These are phyloP conservation scores for Candida germanica DNA, from an alignment of 805 yeast species.

Conservation along the genomic window DNA sequence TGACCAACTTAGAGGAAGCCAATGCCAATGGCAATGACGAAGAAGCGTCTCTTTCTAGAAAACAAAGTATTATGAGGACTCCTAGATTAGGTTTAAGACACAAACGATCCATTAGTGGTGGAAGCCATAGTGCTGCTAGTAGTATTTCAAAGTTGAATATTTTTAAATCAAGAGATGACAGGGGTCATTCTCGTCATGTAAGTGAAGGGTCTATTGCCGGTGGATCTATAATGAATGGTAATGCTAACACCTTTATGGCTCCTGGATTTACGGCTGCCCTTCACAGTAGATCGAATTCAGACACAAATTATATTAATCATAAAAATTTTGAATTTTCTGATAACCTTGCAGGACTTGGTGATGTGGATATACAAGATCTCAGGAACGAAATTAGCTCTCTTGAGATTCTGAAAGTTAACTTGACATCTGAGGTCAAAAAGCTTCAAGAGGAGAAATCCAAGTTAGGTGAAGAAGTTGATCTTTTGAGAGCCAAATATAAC, in stretches of 20 bases:
- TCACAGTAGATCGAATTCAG: slow-evolving; percentile 9
- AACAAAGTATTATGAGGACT: slow-evolving; percentile 27
- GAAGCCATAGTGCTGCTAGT: slow-evolving; percentile 19
- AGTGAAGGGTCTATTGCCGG: slow-evolving; percentile 35
- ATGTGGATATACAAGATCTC: slow-evolving; percentile 11
- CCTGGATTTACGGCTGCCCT: slow-evolving; percentile 40
- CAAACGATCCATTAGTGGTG: slow-evolving; percentile 40
- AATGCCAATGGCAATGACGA: slow-evolving; percentile 10
- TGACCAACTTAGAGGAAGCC: slow-evolving; percentile 33
- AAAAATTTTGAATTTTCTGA: slow-evolving; percentile 8
- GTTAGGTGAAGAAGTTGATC: slow-evolving; percentile 10
- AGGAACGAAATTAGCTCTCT: slow-evolving; percentile 41
- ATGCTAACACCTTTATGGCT: slow-evolving; percentile 30
- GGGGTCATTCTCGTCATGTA: slow-evolving; percentile 36
- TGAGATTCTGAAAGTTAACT: slow-evolving; percentile 13
- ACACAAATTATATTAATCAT: slow-evolving; percentile 8
- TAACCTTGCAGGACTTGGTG: slow-evolving; percentile 1
- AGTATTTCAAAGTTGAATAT: slow-evolving; percentile 28
- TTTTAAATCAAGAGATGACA: slow-evolving; percentile 26
- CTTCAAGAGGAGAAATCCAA: slow-evolving; percentile 25
- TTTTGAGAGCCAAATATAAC: slow-evolving; percentile 9
- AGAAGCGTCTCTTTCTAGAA: slow-evolving; percentile 16
- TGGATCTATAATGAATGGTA: neutral
- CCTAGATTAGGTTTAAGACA: slow-evolving; percentile 35
- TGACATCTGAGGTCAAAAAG: slow-evolving; percentile 12